phyloP scores from a whole-genome alignment of 2,329 filamentous ascomycete species.

The Ambrosiella cleistominuta region DNA sequence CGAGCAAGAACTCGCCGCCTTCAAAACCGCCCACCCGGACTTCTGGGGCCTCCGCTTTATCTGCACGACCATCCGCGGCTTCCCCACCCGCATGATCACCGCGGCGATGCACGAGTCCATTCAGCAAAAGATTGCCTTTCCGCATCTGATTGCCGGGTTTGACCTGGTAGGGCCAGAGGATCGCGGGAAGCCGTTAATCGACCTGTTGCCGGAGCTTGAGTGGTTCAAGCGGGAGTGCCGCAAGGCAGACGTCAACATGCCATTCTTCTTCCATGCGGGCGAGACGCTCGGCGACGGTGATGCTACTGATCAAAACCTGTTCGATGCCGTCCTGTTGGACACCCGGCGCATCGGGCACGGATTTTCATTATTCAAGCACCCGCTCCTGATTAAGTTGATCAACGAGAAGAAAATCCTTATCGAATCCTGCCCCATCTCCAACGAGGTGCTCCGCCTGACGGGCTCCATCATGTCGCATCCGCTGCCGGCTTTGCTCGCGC shows the following conservation, averaged over 20 bases:
- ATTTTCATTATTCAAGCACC: conserved; percentile 81
- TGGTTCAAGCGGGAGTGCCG: conserved; percentile 84
- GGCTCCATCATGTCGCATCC: conserved; percentile 62
- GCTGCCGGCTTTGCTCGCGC: conserved; percentile 64
- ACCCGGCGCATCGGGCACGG: conserved; percentile 80
- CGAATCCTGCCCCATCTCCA: conserved; percentile 81
- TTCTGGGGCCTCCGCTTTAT: conserved; percentile 82
- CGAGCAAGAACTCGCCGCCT: conserved; percentile 59
- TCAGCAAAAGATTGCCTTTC: conserved; percentile 58
- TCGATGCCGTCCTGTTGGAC: conserved; percentile 73
- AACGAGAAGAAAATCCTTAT: conserved; percentile 76
- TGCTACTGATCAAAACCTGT: conserved; percentile 62
- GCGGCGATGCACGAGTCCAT: conserved; percentile 82
- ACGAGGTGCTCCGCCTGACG: conserved; percentile 69
- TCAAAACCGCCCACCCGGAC: conserved; percentile 48
- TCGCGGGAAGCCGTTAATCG: conserved; percentile 52
- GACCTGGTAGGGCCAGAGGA: conserved; percentile 86
- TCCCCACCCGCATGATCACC: conserved; percentile 47
- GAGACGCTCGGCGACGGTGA: conserved; percentile 65
- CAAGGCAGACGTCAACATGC: conserved; percentile 61
- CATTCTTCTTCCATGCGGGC: conserved; percentile 92
- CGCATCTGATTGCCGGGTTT: conserved; percentile 68
- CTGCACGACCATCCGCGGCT: conserved; percentile 57
- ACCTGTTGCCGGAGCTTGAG: conserved; percentile 69
- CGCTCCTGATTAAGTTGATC: conserved; percentile 71